A percentile compares a stretch with the other conserved stretches of the same genome.
These are phyloP conservation scores for Phialocephala sp. DNA, from an alignment of 2,329 filamentous ascomycete species.

Conservation along the genomic window DNA sequence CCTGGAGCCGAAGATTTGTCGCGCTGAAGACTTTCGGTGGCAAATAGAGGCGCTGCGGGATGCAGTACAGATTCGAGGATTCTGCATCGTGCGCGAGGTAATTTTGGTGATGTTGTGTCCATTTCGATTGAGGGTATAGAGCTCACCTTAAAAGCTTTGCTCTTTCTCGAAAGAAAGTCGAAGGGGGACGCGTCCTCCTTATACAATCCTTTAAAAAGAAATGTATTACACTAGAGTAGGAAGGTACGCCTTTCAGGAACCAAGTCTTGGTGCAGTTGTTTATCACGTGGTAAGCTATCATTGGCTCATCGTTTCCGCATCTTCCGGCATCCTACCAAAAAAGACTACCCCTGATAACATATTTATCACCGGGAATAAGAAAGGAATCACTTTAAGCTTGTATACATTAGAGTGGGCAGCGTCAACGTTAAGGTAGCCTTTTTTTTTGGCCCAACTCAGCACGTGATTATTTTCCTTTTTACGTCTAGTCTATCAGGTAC, in stretches of 20 bases:
- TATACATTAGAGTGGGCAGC: too few relatives aligned
- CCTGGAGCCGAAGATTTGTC: neutral
- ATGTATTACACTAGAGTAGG: neutral
- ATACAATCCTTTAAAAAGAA: neutral
- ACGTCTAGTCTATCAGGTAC: too few relatives aligned
- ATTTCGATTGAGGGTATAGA: too few relatives aligned
- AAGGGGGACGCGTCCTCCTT: neutral
- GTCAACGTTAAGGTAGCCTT: too few relatives aligned
- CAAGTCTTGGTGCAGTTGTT: neutral
- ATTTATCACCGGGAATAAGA: too few relatives aligned
- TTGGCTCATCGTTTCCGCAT: neutral
- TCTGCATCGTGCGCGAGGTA: neutral
- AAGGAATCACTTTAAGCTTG: too few relatives aligned
- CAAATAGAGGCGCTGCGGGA: conserved; percentile 7
- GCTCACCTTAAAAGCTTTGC: neutral
- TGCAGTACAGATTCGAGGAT: too few relatives aligned
- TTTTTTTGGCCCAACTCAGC: too few relatives aligned
- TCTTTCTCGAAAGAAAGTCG: neutral
- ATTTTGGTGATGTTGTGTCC: too few relatives aligned
- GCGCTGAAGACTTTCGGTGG: neutral
- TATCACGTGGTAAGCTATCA: neutral
- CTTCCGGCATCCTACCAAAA: neutral
- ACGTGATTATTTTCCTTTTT: too few relatives aligned
- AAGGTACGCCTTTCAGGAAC: neutral
- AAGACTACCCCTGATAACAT: too few relatives aligned